Evolutionary conservation across 148 eudicot genomes (phyloP), one percentile per base, ranked within the genome.

Genomic region (Heliosperma pusillum): DNA sequence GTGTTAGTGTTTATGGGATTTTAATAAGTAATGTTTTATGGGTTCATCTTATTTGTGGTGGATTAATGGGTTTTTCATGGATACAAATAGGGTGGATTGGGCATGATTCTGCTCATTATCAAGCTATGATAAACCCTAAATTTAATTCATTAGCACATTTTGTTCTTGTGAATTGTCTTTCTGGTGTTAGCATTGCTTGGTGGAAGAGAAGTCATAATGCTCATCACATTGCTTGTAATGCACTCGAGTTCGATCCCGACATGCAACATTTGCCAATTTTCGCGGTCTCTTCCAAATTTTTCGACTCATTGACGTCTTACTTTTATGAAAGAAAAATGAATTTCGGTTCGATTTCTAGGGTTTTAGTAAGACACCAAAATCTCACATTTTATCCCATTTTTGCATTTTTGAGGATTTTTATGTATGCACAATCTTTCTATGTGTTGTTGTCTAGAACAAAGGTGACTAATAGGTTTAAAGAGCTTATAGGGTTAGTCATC

Each of bases 141-240:
- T 69, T 79, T 7, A 88, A 83, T 29, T 42, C 82, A 10, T 40
- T 80, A 5, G 82, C 53, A 0, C 83, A 83, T 57, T n/a, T 85
- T 27, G 26, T 88, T 0, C 26, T 85, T 0, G 87, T 82, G 5
- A 88, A 86, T 66, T 86, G 88, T 42, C 70, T 86, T 7, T 82
- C 91, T 6, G 89, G 89, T 13, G 77, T 86, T 30, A 83, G 88
- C 76, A 84, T 86, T 68, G 82, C 69, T 15, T 86, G 91, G 91
- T 88, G 91, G 91, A 85, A 81, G 24, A 63, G 83, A 77, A 83
- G 82, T 71, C 90, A 88, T 60, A 87, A 87, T 79, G 88, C 88
- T 29, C 90, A 87, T 65, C 88, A 85, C 76, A 87, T 87, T 70
- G 82, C 90, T 21, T 83, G 86, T 71, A 87, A 87, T 42, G 76